Evolutionary conservation across 345 rosid species (phyloP), one percentile per base, ranked within the genome.

Genomic region (Populus nigra): DNA sequence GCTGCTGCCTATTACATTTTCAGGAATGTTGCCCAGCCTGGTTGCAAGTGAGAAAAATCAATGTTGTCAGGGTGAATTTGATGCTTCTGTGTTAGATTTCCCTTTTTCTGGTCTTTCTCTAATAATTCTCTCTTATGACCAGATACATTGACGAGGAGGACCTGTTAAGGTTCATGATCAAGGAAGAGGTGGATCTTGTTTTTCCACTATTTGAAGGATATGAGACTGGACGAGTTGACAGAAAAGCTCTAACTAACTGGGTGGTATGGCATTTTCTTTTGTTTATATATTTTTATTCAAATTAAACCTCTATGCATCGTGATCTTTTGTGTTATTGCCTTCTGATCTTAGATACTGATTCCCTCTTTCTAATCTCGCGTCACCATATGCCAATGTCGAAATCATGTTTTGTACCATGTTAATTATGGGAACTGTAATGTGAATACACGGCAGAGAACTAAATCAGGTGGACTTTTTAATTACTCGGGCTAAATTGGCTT

Each of bases 141-240:
- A 95, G 98, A 80, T 90, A 81, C 84, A 86, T 95, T n/a, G 88
- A 89, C 13, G 98, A 88, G 80, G 92, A 89, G 13, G 97, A 93
- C 79, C 84, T 95, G n/a, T 36, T 71, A 68, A 87, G 93, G 76
- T 95, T 95, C 88, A 86, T 95, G 98, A 91, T 91, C 13, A 90
- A 86, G 74, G 97, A 93, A 80, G 99, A 93, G 84, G 97, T 90
- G n/a, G 96, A 91, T 49, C 91, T 90, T 61, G 84, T 92, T 59
- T 87, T 93, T 39, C 92, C 90, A 7, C 82, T 92, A 73, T 79
- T 93, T 50, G 96, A 88, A 76, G 93, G 87, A 76, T 77, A 82
- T 1, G 95, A 91, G 38, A 76, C 79, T 5, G 86, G 92, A 73
- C 79, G 67, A 80, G 86, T 93, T 50, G 89, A 89, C 78, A 89